Base-by-base conservation (phyloP, 2,329 filamentous ascomycete species). In the Lasiodiplodia citricola region DNA sequence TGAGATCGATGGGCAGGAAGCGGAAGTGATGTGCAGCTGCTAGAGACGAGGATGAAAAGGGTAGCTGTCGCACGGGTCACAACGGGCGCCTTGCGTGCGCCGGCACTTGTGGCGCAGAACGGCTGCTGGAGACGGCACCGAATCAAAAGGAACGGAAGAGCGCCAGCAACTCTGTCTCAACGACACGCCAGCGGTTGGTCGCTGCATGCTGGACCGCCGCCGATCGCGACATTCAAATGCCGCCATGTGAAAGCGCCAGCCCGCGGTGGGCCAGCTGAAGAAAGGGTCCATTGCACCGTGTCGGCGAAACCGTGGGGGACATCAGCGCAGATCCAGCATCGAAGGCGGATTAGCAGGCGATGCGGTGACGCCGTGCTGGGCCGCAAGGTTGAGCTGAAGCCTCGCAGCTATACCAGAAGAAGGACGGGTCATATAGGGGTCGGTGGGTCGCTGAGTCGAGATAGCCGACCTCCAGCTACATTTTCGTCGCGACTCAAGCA, bases 111-210 rank as follows among this genome's bases (percentile, higher is more conserved):
- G 57, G 57, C 57, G 57, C 44, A 31, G 23, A 52, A 16, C 21
- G 21, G 50, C 50, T 23, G 41, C 41, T 35, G 25, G 38, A 21
- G 11, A 10, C 37, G 25, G 25, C 41, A 44, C 41, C 58, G 44
- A 63, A 23, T 63, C 44, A 44, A 23, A 63, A 28, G 58, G 35
- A 18, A n/a, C 58, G 58, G 58, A 63, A 60, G 56, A 35, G 37
- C 16, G 8, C 25, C 10, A 64, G 52, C 31, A 35, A 66, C 63
- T 66, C 47, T 66, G 50, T 66, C 63, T 66, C 47, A 37, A 66
- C 63, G 63, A 66, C 63, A 55, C 6, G 44, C 23, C 44, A 28
- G 25, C 25, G 28, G 28, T 28, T 28, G 28, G 23, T 62, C 13
- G 37, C 56, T 28, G 58, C 56, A 62, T 25, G 21, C 58, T 21